Conservation (phyloP, 257 asterid genomes). For the Fraxinus cuspidata region DNA sequence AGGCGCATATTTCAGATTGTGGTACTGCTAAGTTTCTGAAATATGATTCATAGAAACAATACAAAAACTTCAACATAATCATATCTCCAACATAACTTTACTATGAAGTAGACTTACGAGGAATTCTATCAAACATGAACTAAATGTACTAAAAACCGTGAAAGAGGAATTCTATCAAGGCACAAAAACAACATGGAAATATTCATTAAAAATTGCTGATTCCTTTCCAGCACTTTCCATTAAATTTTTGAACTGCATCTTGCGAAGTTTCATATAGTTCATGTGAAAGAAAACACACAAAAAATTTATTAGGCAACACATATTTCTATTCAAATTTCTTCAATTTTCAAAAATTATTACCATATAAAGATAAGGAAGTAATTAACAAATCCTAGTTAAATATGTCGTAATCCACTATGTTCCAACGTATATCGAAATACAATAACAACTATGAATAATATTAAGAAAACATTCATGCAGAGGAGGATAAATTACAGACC, state of each 20-base stretch:
- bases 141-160: not conserved
- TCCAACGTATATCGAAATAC: not conserved
- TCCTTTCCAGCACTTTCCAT: slow-evolving; percentile 50
- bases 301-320: not conserved
- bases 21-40: no score
- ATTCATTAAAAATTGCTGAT: slow-evolving; percentile 38
- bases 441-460: not conserved
- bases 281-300: not conserved
- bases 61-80: no score
- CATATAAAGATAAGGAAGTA: not conserved
- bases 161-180: not conserved
- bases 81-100: no score
- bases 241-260: slow-evolving; percentile 34
- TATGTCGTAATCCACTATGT: not conserved
- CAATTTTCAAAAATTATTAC: not conserved
- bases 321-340: not conserved
- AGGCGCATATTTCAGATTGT: no score
- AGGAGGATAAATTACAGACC: slow-evolving; percentile 26
- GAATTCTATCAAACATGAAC: not conserved
- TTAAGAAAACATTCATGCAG: not conserved
- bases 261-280: slow-evolving; percentile 40
- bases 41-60: no score
- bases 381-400: not conserved
- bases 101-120: no score
- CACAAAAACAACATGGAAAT: not conserved